phyloP scores from a whole-genome alignment of 2,329 filamentous ascomycete species.

The Ceratocystis eucalypticola region DNA sequence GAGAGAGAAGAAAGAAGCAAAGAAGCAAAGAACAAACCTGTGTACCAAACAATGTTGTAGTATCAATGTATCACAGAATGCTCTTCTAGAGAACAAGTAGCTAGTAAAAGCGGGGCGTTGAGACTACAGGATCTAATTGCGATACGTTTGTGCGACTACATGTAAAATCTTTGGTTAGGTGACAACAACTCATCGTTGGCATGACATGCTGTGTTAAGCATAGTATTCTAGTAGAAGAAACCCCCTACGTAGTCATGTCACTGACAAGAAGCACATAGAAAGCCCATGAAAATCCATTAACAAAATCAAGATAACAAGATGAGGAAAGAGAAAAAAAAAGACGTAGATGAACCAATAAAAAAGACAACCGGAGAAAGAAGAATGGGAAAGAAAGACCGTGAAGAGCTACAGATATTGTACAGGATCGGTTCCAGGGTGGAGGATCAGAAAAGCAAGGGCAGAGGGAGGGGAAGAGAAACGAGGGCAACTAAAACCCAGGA shows the following conservation, averaged over 20 bases:
- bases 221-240: background rate
- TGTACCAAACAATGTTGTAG: no score
- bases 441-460: background rate
- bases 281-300: background rate
- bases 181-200: no score
- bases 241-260: background rate
- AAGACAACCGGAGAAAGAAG: background rate
- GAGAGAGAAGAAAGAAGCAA: background rate
- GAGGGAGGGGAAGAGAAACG: background rate
- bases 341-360: background rate
- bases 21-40: background rate
- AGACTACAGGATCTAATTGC: no score
- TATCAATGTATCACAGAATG: no score
- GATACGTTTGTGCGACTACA: no score
- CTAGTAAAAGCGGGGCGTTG: no score
- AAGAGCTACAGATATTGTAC: slow-evolving; percentile 1
- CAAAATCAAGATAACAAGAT: background rate
- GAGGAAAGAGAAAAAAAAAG: slow-evolving; percentile 1
- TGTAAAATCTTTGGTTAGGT: no score
- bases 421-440: background rate
- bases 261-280: background rate
- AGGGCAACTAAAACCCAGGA: background rate
- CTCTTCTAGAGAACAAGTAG: no score
- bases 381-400: background rate
- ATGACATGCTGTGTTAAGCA: background rate